Evolutionary conservation across 2,329 filamentous ascomycete species (phyloP).

Genomic region (Trichophyton rubrum): DNA sequence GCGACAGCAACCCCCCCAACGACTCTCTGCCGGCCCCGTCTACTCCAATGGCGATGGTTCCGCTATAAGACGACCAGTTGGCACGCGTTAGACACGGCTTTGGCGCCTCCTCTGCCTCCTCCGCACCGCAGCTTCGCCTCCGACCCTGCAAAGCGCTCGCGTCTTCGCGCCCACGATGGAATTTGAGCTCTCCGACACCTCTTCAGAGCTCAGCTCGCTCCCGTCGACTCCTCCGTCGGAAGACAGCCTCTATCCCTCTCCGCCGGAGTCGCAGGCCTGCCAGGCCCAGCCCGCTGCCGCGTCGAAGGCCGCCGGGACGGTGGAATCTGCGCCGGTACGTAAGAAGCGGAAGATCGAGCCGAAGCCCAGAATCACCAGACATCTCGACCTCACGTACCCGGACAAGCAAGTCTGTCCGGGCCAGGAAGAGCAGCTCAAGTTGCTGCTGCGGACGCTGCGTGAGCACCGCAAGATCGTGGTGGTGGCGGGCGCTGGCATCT

Average conservation of each 20-base stretch:
- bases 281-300: conserved; percentile 17
- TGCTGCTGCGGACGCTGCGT: conserved; percentile 60
- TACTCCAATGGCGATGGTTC: not conserved
- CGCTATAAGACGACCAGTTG: not conserved
- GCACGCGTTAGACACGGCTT: not conserved
- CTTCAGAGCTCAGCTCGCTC: conserved; percentile 32
- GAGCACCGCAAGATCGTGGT: conserved; percentile 95
- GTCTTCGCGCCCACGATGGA: not conserved
- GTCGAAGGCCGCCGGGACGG: conserved; percentile 18
- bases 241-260: conserved; percentile 29
- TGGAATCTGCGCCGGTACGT: conserved; percentile 52
- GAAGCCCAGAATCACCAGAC: conserved; percentile 64
- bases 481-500: conserved; percentile 91
- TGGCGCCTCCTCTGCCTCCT: not conserved
- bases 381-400: conserved; percentile 52
- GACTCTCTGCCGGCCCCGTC: not conserved
- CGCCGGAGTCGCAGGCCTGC: conserved; percentile 31
- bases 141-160: too few relatives aligned
- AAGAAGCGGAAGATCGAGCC: conserved; percentile 56
- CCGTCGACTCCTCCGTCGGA: conserved; percentile 29
- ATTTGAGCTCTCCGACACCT: conserved; percentile 12
- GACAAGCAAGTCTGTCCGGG: conserved; percentile 27
- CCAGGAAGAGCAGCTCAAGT: conserved; percentile 52
- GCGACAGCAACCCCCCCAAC: not conserved
- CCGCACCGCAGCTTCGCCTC: not conserved